phyloP scores from a whole-genome alignment of 441 rosid species.

The Pelargonium australe region DNA sequence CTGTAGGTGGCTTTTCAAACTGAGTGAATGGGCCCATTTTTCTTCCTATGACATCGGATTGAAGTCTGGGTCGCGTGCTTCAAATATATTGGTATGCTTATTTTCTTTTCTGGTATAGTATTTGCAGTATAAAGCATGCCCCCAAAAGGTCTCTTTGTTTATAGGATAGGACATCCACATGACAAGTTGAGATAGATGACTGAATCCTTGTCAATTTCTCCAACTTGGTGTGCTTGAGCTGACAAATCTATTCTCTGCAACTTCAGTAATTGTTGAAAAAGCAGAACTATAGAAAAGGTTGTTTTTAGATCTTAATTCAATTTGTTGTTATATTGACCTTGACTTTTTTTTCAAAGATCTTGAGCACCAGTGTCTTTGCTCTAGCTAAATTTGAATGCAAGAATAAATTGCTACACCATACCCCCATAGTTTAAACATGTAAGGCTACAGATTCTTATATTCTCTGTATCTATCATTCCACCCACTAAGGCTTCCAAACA shows the following conservation, averaged over 20 bases:
- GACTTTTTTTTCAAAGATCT: no score
- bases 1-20: slow-evolving; percentile 80
- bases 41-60: slow-evolving; percentile 79
- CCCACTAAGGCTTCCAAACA: neutral
- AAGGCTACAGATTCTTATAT: neutral
- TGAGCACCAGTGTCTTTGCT: no score
- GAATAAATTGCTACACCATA: neutral
- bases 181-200: no score
- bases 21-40: slow-evolving; percentile 89
- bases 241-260: neutral
- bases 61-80: slow-evolving; percentile 77
- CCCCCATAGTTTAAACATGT: neutral
- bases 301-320: neutral
- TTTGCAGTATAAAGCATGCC: neutral
- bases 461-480: neutral
- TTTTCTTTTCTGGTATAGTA: slow-evolving; percentile 11
- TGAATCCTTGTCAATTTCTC: neutral
- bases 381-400: neutral
- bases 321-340: neutral
- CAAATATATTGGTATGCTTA: slow-evolving; percentile 65
- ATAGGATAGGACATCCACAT: no score
- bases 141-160: neutral
- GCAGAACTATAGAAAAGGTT: neutral
- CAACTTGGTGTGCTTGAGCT: slow-evolving; percentile 1
- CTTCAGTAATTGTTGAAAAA: neutral